Base-by-base conservation (phyloP, 345 rosid species). In the Anastatica hierochuntica region DNA sequence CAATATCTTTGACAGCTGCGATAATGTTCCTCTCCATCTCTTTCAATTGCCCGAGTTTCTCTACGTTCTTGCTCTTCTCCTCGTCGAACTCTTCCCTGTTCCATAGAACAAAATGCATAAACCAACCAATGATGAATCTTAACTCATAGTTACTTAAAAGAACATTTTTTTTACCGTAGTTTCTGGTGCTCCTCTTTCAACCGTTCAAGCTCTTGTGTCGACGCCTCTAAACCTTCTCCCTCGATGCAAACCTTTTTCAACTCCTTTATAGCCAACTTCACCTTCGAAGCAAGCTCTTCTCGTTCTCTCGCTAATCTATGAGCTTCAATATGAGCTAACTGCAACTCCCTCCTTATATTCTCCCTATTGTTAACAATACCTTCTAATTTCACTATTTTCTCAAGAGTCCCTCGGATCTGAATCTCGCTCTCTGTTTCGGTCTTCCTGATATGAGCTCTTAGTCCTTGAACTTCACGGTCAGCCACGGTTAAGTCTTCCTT, bases 371-470 rank as follows among this genome's bases (percentile, higher is more conserved):
- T 66, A 19, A 80, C 68, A 39, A 67, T 73, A 24, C 60, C 62
- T 57, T 87, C 95, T 72, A 70, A 63, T 74, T 75, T 87, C 0
- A 65, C 66, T 39, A 82, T 79, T 62, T 87, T 87, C 46, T 87
- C 95, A 35, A 67, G 49, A 40, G 78, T 65, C 16, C 75, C 76
- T 68, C 79, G 76, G 56, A 90, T 77, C 72, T 82, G 94, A 63
- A 79, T 77, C 68, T 84, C 94, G 46, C 79, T 74, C 40, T 87
- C 96, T 27, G 80, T 74, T 60, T 79, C 83, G 8, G 73, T 79
- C 72, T 89, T 82, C 60, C 68, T 75, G 23, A 90, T 76, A 52
- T 77, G 94, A 56, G 86, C 85, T 71, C 69, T 74, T 29, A 87
- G 58, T 24, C 69, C 69, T 59, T 79, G 77, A 15, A 58, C 75